These are phyloP conservation scores for Dactylonectria estremocensis DNA, from an alignment of 2,329 filamentous ascomycete genomes.

Conservation along the genomic window DNA sequence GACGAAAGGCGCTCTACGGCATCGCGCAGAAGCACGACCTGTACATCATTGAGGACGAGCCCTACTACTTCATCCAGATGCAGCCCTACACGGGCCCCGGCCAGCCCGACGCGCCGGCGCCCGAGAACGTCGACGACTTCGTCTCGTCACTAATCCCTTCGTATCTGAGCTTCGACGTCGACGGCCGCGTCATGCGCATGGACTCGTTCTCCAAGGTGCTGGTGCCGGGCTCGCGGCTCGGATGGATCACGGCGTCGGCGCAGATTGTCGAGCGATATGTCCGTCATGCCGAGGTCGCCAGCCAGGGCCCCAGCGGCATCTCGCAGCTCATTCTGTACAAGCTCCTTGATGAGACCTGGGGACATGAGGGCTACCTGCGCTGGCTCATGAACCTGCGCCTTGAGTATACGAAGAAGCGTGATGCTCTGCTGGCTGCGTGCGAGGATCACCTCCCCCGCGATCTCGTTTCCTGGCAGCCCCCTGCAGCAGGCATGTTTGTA, in stretches of 20 bases:
- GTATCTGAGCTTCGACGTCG: conserved; percentile 83
- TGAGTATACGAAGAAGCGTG: conserved; percentile 85
- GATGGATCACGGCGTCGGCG: conserved; percentile 91
- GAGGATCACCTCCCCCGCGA: conserved; percentile 82
- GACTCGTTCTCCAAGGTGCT: conserved; percentile 96
- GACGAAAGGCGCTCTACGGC: conserved; percentile 81
- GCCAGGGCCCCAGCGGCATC: conserved; percentile 88
- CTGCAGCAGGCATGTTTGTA: conserved; percentile 95
- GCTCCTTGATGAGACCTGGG: conserved; percentile 94
- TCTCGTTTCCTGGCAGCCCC: conserved; percentile 84
- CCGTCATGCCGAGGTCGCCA: conserved; percentile 86
- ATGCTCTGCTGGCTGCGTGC: conserved; percentile 85
- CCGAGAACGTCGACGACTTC: conserved; percentile 79
- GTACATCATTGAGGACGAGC: conserved; percentile 92
- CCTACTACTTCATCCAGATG: conserved; percentile 96
- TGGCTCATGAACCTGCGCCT: conserved; percentile 89
- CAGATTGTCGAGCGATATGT: conserved; percentile 88
- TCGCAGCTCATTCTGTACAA: conserved; percentile 89
- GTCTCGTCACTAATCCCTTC: conserved; percentile 75
- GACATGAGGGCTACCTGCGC: conserved; percentile 88
- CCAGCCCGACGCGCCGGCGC: conserved; percentile 67
- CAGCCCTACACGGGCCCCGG: conserved; percentile 76
- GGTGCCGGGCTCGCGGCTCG: conserved; percentile 83
- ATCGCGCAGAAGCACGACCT: conserved; percentile 88
- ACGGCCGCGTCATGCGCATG: conserved; percentile 90